Evolutionary conservation across 306 rosid species (phyloP).

Genomic region (Canavalia gladiata): DNA sequence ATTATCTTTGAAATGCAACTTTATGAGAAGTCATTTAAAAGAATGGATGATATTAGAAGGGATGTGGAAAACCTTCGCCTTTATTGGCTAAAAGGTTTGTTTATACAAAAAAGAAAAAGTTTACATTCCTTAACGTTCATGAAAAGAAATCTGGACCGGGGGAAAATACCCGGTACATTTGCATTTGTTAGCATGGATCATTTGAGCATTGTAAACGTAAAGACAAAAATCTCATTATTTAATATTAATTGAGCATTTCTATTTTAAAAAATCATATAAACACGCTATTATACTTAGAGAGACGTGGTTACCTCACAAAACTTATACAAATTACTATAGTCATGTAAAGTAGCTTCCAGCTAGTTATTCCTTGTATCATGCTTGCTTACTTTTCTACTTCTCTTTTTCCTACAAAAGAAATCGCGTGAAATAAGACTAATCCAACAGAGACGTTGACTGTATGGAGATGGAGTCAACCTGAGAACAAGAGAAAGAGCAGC

Average conservation of each 20-base stretch:
- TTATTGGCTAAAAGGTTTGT: neutral
- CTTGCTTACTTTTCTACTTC: neutral
- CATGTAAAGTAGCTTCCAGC: neutral
- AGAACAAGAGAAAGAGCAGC: neutral
- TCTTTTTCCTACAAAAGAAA: neutral
- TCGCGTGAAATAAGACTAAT: neutral
- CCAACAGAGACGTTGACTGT: slow-evolving; percentile 1
- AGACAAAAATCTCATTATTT: neutral
- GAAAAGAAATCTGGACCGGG: slow-evolving; percentile 7
- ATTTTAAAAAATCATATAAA: neutral
- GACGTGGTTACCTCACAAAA: neutral
- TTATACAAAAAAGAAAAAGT: slow-evolving; percentile 17
- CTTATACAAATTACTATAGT: neutral
- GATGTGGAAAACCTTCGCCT: neutral
- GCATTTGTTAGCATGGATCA: neutral
- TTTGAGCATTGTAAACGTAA: neutral
- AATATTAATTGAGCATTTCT: neutral
- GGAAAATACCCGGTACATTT: neutral
- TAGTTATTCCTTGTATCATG: neutral
- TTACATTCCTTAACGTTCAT: neutral
- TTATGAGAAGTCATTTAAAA: neutral
- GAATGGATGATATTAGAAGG: neutral
- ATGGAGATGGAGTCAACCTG: neutral
- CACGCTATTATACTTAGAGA: neutral
- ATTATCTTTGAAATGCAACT: slow-evolving; percentile 23